Evolutionary conservation across 1,139 yeast species (phyloP).

Genomic region (Lodderomyces elongisporus): DNA sequence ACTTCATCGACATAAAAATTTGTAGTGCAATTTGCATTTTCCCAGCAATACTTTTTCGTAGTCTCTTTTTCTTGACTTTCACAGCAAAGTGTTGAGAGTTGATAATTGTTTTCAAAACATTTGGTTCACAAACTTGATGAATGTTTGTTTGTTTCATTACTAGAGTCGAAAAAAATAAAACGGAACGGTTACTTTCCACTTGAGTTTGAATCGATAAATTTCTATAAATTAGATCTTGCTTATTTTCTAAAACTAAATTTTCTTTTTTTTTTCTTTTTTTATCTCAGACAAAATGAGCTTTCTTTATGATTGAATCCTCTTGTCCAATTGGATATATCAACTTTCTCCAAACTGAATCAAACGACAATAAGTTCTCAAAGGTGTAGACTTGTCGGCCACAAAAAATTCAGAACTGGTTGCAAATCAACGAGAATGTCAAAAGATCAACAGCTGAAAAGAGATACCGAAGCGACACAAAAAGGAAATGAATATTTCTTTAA

Average conservation of each 20-base stretch:
- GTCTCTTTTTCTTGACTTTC: constrained; percentile 48
- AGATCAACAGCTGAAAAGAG: too few species aligned
- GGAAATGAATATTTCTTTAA: too few species aligned
- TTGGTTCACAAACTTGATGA: constrained; percentile 52
- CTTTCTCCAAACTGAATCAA: constrained; percentile 51
- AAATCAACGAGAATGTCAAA: too few species aligned
- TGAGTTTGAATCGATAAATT: too few species aligned
- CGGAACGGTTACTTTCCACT: too few species aligned
- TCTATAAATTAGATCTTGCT: too few species aligned
- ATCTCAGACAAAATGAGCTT: too few species aligned
- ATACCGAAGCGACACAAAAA: too few species aligned
- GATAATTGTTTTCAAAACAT: constrained; percentile 44
- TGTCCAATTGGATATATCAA: constrained; percentile 40
- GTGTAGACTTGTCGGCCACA: constrained; percentile 42
- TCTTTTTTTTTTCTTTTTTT: too few species aligned
- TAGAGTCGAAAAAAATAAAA: too few species aligned
- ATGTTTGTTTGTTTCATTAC: constrained; percentile 49
- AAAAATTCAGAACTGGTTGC: too few species aligned
- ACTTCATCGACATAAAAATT: constrained; percentile 49
- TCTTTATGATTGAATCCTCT: constrained; percentile 49
- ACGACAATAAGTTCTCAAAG: constrained; percentile 47
- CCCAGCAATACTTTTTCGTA: constrained; percentile 55
- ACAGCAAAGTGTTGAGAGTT: constrained; percentile 54
- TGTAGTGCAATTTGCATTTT: constrained; percentile 57
- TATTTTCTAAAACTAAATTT: too few species aligned